A percentile compares a stretch with the other conserved stretches of the same genome.
Conservation (phyloP, 2,329 filamentous ascomycete species). For the Exophiala aquamarina region DNA sequence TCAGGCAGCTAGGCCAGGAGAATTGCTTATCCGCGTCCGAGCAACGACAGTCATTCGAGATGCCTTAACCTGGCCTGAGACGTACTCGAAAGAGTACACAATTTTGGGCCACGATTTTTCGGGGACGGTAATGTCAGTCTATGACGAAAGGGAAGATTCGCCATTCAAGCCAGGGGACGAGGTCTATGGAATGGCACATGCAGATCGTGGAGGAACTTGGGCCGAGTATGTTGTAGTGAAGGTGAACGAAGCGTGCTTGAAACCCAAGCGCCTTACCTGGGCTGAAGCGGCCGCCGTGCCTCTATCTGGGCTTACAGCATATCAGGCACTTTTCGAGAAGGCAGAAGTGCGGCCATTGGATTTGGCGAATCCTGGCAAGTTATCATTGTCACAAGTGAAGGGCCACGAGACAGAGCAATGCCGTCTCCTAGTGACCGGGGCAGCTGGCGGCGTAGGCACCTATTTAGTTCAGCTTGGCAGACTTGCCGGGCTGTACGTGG, state of each 20-base stretch:
- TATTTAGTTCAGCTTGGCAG: conserved; percentile 41
- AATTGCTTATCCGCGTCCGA: conserved; percentile 28
- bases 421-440: conserved; percentile 38
- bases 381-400: not conserved
- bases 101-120: conserved; percentile 24
- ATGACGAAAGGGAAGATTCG: conserved; percentile 4
- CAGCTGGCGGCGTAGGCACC: conserved; percentile 39
- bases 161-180: conserved; percentile 31
- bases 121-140: conserved; percentile 16
- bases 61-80: conserved; percentile 32
- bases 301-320: conserved; percentile 34
- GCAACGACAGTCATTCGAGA: conserved; percentile 30
- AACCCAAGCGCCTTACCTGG: conserved; percentile 26
- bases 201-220: conserved; percentile 28
- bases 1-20: conserved; percentile 16
- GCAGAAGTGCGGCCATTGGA: conserved; percentile 21
- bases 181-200: conserved; percentile 31
- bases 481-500: conserved; percentile 32
- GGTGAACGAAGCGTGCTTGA: conserved; percentile 28
- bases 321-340: conserved; percentile 34
- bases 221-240: conserved; percentile 31
- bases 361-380: not conserved
- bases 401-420: not conserved
- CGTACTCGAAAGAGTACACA: conserved; percentile 25
- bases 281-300: conserved; percentile 31